Base-by-base conservation (phyloP, 1,139 yeast species). In the Kurtzmaniella quercitrusa region DNA sequence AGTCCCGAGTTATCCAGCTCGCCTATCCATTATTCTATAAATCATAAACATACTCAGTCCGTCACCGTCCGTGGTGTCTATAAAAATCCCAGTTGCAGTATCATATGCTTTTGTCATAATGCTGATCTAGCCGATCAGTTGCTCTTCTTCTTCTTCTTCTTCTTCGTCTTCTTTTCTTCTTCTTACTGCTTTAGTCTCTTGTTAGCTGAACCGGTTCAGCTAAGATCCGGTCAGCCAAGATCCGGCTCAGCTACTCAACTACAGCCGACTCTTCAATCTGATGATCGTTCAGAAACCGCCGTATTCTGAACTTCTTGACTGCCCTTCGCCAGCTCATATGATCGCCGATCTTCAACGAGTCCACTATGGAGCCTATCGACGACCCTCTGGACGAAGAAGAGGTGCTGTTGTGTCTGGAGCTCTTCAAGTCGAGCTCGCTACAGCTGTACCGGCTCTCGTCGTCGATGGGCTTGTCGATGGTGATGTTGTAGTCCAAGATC, bases 281-380 rank as follows among this genome's bases (percentile, higher is more conserved):
- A 31, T 41, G 31, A 15, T 48, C 46, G 41, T 58, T 56, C 41
- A 58, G 56, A 41, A 56, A 58, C 37, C 68, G 52, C 38, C 68
- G 52, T 25, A 60, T 48, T 38, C 55, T 59, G 41, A 63, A 55
- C 43, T 58, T 61, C 49, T 59, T 63, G 38, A 53, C 58, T 16
- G 61, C 55, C 50, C 56, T 60, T 43, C 57, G 57, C 60, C 58
- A 56, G 37, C 52, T 55, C 15, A 52, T 44, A 43, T 54, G 50
- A 39, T 58, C 63, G 42, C 46, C 46, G 6, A 31, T 31, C 39
- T 46, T 50, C 23, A 58, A 44, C 15, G 50, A 52, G 33, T 58
- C 63, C 42, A 58, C 57, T 14, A 58, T 48, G 1, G 58, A 52
- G 7, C 62, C 59, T 15, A 58, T 44, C 4, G 62, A 57, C 9